Base-by-base conservation (phyloP, 2,329 filamentous ascomycete genomes). In the Rutstroemia sp. region DNA sequence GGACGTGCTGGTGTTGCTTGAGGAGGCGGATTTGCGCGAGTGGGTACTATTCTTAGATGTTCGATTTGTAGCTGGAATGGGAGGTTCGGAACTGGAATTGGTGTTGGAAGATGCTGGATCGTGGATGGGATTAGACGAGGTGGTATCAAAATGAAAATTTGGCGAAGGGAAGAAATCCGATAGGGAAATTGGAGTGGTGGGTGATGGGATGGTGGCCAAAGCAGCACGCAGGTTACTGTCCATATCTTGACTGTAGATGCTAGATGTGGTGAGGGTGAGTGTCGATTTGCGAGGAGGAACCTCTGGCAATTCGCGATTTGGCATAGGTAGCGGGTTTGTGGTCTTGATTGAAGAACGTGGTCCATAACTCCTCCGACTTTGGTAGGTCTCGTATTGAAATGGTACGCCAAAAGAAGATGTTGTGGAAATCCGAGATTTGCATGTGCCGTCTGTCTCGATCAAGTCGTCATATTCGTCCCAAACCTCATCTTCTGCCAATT, bases 391-490 rank as follows among this genome's bases (percentile, higher is more conserved):
- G 12, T 82, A 75, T 60, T 80, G 76, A 65, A 85, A 80, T 21
- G 83, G 77, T 55, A 76, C 68, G 0, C 79, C 79, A 25, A 76
- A 74, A 0, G 83, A 84, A 0, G 81, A 83, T 1, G 77, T 79
- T 5, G 78, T 73, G 0, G 81, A 83, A 1, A 73, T 72, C 5
- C 49, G 27, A 2, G 77, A 77, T 60, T 75, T 74, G 34, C 66
- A 57, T 1, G 69, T 68, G 9, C 77, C 78, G 10, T 78, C 79
- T 10, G 89, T 85, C 52, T 88, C 88, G 54, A 96, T 80, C 12
- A 96, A 75, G 65, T 96, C 92, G 62, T 97, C 86, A 67, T 95
- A 96, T 72, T 97, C 92, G 58, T 92, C 86, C 92, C 92, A 97
- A 1, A 96, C 80, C 67, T 96, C 92, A 65, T 96, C 92, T 62